Percentiles rank a stretch among this genome's conserved stretches.
These are phyloP conservation scores for Ichthyophthirius multifiliis DNA, from an alignment of 169 alveolate species.

Conservation along the genomic window DNA sequence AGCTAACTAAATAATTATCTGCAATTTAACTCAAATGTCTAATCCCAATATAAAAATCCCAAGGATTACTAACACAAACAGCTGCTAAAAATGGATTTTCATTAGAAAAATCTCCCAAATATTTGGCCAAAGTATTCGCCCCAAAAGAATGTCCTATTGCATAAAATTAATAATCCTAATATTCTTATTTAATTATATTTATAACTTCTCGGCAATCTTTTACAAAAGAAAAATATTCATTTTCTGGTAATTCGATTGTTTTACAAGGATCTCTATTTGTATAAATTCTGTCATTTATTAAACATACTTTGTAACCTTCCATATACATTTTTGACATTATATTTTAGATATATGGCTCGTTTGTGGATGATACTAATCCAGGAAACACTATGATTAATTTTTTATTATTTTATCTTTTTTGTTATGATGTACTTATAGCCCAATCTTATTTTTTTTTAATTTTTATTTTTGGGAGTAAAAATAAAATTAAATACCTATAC, in stretches of 20 bases:
- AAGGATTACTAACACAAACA: slow-evolving; percentile 32
- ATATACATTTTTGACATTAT: background rate
- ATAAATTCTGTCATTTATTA: background rate
- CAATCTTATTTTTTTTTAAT: background rate
- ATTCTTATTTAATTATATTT: background rate
- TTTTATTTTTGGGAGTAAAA: background rate
- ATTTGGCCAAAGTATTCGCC: slow-evolving; percentile 21
- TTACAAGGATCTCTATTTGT: background rate
- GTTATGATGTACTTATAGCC: background rate
- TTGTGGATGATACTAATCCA: background rate
- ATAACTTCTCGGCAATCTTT: background rate
- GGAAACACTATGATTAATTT: background rate
- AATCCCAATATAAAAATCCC: slow-evolving; percentile 17
- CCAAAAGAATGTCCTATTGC: slow-evolving; percentile 39
- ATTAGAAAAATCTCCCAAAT: slow-evolving; percentile 23
- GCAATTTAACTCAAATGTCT: background rate
- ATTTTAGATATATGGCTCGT: background rate
- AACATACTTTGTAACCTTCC: background rate
- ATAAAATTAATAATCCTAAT: slow-evolving; percentile 8
- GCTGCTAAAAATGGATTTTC: slow-evolving; percentile 8
- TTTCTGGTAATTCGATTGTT: background rate
- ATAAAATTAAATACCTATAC: background rate
- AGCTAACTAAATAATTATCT: background rate
- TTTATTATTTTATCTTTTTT: background rate
- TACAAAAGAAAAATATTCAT: background rate